Evolutionary conservation across 2,329 filamentous ascomycete genomes (phyloP), one percentile per base, ranked within the genome.

Genomic region (Apiospora sp.): DNA sequence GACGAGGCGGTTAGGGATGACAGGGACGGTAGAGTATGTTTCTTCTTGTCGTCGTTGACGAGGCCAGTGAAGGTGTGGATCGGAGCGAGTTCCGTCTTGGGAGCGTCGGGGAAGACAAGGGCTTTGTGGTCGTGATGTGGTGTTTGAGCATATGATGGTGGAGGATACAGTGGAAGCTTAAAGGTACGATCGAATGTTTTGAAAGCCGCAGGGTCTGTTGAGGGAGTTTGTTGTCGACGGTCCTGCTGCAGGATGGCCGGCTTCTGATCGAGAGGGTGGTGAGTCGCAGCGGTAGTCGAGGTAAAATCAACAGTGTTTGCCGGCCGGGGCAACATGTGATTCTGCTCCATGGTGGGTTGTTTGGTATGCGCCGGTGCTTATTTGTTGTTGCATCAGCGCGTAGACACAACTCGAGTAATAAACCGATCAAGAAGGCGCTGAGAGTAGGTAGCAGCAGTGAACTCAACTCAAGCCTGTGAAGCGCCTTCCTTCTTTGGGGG

Each of bases 271-370:
- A 43, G 70, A 58, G 68, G 46, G 48, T 51, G 34, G 27, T 41
- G 46, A 70, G 74, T 71, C 74, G 74, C 58, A 71, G 73, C 49
- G 74, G 73, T 69, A 73, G 74, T 48, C 54, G 70, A 64, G 58
- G 58, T 64, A 64, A 64, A 64, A 58, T 67, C 49, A 72, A 79
- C 75, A 73, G 76, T 76, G 71, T 75, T 77, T 75, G 77, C 77
- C 74, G 73, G 79, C 73, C 77, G 77, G 71, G 80, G 77, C 77
- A 84, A 81, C 85, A 87, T 86, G 84, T 86, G 86, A 86, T 83
- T 83, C 77, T 84, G 84, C 81, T 85, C 84, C 77, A 78, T 80
- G 43, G 71, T 48, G 41, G 67, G 44, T 37, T 46, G 67, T 48
- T 68, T 46, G 67, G 58, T 41, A 41, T 64, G 58, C 58, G 58